Evolutionary conservation across 73 alveolate genomes (phyloP).

Genomic region (Paramecium biaurelia): DNA sequence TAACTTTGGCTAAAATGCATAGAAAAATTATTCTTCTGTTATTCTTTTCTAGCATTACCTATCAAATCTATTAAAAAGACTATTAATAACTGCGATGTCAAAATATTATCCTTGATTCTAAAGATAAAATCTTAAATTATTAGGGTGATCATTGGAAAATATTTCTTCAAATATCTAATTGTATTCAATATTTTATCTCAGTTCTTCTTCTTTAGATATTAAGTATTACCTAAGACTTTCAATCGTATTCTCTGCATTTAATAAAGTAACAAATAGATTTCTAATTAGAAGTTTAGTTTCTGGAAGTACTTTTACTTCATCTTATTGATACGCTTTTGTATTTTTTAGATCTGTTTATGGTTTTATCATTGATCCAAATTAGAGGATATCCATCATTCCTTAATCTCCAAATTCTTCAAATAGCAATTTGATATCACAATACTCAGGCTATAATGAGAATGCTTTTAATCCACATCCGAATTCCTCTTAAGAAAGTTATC

Average conservation of each 20-base stretch:
- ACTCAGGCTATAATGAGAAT: neutral
- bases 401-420: conserved; percentile 23
- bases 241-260: neutral
- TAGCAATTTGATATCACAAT: neutral
- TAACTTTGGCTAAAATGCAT: neutral
- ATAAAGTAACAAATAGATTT: neutral
- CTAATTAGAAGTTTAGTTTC: conserved; percentile 1
- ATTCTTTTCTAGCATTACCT: neutral
- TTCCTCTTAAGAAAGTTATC: neutral
- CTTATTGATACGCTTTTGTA: neutral
- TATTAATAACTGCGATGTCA: neutral
- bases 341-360: neutral
- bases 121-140: neutral
- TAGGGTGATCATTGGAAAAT: neutral
- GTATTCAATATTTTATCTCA: neutral
- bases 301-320: neutral
- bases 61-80: neutral
- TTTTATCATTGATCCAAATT: neutral
- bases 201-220: neutral
- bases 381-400: neutral
- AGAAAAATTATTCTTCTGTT: neutral
- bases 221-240: neutral
- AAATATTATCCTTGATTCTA: neutral
- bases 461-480: neutral
- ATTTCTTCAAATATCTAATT: neutral